A percentile compares a stretch with the other conserved stretches of the same genome.
phyloP scores from a whole-genome alignment of 352 stramenopile species.

The Pythium phragmitis region DNA sequence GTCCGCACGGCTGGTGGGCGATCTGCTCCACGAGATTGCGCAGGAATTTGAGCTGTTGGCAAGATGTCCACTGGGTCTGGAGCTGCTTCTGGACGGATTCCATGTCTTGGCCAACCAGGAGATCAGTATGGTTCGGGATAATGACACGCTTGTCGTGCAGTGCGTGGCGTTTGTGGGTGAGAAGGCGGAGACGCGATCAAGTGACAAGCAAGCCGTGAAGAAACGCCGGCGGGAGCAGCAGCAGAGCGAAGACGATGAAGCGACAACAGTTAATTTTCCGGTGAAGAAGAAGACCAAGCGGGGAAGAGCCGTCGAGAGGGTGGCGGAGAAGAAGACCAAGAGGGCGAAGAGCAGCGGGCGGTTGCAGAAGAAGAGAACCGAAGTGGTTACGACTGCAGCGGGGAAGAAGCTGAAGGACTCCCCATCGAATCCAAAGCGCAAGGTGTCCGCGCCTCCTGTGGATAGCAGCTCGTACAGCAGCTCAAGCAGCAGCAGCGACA shows the following conservation, averaged over 20 bases:
- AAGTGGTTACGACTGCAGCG: background rate
- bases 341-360: background rate
- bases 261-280: background rate
- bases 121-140: slow-evolving; percentile 57
- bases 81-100: slow-evolving; percentile 58
- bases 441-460: background rate
- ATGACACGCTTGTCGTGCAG: slow-evolving; percentile 58
- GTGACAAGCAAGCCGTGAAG: background rate
- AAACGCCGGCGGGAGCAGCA: slow-evolving; percentile 4
- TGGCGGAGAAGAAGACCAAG: background rate
- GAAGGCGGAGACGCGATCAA: background rate
- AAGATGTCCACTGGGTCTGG: slow-evolving; percentile 46
- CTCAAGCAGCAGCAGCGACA: slow-evolving; percentile 17
- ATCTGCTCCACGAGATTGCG: slow-evolving; percentile 54
- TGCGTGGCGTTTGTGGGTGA: slow-evolving; percentile 29
- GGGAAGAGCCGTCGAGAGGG: background rate
- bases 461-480: slow-evolving; percentile 13
- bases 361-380: background rate
- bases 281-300: slow-evolving; percentile 8
- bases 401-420: background rate
- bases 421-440: background rate
- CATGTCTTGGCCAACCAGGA: slow-evolving; percentile 59
- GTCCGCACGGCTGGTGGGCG: slow-evolving; percentile 48
- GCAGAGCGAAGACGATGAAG: background rate
- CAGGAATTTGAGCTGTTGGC: slow-evolving; percentile 53